These are phyloP conservation scores for Candida palmyrensis DNA, from an alignment of 805 yeast genomes.

Conservation along the genomic window DNA sequence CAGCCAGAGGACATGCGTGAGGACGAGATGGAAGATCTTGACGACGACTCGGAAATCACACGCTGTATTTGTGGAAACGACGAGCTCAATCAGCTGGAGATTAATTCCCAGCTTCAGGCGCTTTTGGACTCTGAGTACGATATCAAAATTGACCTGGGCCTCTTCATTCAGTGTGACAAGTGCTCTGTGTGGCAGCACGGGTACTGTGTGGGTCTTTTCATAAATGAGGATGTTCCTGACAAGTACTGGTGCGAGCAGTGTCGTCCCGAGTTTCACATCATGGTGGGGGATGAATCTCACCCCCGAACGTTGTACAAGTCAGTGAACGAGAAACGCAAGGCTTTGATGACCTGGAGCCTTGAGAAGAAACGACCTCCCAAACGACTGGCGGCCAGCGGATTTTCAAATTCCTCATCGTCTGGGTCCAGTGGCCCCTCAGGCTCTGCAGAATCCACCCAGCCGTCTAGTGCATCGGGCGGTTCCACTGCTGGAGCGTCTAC, in stretches of 20 bases:
- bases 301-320: constrained; percentile 35
- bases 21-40: constrained; percentile 19
- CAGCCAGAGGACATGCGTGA: constrained; percentile 11
- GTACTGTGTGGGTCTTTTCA: constrained; percentile 81
- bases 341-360: constrained; percentile 14
- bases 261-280: constrained; percentile 73
- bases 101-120: constrained; percentile 19
- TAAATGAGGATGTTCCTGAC: constrained; percentile 77
- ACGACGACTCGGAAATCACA: constrained; percentile 38
- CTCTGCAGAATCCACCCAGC: not conserved
- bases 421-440: not conserved
- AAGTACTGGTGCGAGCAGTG: constrained; percentile 94
- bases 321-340: constrained; percentile 39
- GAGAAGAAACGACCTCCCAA: constrained; percentile 1
- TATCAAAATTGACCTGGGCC: constrained; percentile 48
- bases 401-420: not conserved
- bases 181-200: constrained; percentile 99
- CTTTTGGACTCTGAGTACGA: constrained; percentile 27
- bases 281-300: constrained; percentile 24
- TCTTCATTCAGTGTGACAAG: constrained; percentile 79
- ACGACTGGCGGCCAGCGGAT: not conserved
- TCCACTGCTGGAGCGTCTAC: not conserved
- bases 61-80: constrained; percentile 40
- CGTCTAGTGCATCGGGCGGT: not conserved
- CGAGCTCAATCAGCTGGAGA: constrained; percentile 22